Conservation (phyloP, 2,329 filamentous ascomycete genomes). For the Shiraia sp. region DNA sequence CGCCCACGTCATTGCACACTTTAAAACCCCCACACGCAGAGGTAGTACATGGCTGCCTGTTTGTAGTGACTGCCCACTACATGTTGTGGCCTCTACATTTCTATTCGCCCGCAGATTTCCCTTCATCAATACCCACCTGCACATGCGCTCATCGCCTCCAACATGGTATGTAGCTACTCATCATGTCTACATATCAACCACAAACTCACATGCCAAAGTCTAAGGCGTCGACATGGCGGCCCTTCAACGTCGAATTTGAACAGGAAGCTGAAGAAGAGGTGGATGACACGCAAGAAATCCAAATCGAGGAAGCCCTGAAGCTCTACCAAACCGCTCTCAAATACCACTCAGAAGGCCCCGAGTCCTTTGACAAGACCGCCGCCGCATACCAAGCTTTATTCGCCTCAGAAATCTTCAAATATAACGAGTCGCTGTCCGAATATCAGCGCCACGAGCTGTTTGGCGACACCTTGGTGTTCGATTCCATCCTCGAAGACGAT, state of each 20-base stretch:
- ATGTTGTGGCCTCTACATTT: constrained; percentile 11
- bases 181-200: not conserved
- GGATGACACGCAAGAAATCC: constrained; percentile 93
- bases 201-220: constrained; percentile 30
- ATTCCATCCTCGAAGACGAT: constrained; percentile 46
- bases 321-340: constrained; percentile 90
- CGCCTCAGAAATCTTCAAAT: constrained; percentile 90
- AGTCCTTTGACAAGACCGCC: constrained; percentile 73
- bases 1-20: constrained; percentile 9
- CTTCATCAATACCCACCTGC: not conserved
- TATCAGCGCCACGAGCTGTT: constrained; percentile 71
- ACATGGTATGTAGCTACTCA: constrained; percentile 26
- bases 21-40: not conserved
- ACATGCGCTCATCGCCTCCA: constrained; percentile 8
- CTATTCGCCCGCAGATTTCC: constrained; percentile 5
- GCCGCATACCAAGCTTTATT: constrained; percentile 85
- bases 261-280: constrained; percentile 88
- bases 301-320: constrained; percentile 96
- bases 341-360: constrained; percentile 83
- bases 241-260: constrained; percentile 92
- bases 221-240: constrained; percentile 64
- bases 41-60: constrained; percentile 9
- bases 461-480: constrained; percentile 49
- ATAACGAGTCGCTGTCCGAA: constrained; percentile 83
- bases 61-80: constrained; percentile 3